Evolutionary conservation across 2,329 filamentous ascomycete genomes (phyloP).

Genomic region (Aspergillus jensenii): DNA sequence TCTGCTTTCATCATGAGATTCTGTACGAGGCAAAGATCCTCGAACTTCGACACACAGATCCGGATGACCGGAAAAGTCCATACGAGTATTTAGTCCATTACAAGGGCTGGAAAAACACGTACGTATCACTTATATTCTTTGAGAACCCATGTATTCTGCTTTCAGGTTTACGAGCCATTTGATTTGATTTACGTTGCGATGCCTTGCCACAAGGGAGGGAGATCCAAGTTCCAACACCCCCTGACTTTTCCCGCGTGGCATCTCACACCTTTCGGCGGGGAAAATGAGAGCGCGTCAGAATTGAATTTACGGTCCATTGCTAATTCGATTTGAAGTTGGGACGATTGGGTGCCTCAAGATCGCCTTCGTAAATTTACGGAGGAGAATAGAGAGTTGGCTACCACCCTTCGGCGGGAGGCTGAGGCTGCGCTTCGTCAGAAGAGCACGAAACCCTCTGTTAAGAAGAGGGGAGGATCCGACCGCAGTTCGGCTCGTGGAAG

Average conservation of each 20-base stretch:
- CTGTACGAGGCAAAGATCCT: slow-evolving; percentile 97
- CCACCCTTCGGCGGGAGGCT: slow-evolving; percentile 46
- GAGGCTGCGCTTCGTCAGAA: slow-evolving; percentile 36
- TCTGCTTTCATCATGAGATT: slow-evolving; percentile 96
- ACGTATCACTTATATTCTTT: slow-evolving; percentile 35
- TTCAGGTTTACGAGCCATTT: neutral
- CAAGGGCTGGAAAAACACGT: slow-evolving; percentile 99
- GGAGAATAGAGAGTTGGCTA: slow-evolving; percentile 87
- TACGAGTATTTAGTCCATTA: slow-evolving; percentile 94
- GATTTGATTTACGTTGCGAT: neutral
- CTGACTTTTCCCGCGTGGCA: slow-evolving; percentile 2
- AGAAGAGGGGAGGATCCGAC: slow-evolving; percentile 44
- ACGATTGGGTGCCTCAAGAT: slow-evolving; percentile 95
- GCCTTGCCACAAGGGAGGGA: neutral
- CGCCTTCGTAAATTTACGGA: slow-evolving; percentile 91
- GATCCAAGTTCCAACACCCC: neutral
- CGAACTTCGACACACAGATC: slow-evolving; percentile 66
- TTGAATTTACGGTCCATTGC: slow-evolving; percentile 13
- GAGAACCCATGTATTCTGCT: neutral
- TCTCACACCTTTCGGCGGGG: neutral
- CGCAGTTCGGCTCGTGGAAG: slow-evolving; percentile 44
- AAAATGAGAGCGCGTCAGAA: neutral
- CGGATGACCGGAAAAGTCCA: slow-evolving; percentile 67
- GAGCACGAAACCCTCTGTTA: slow-evolving; percentile 34
- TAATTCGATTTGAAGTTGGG: slow-evolving; percentile 60